A percentile compares a stretch with the other conserved stretches of the same genome.
Evolutionary conservation across 1,284 basidiomycete genomes (phyloP).

Genomic region (Ganoderma multipileum): DNA sequence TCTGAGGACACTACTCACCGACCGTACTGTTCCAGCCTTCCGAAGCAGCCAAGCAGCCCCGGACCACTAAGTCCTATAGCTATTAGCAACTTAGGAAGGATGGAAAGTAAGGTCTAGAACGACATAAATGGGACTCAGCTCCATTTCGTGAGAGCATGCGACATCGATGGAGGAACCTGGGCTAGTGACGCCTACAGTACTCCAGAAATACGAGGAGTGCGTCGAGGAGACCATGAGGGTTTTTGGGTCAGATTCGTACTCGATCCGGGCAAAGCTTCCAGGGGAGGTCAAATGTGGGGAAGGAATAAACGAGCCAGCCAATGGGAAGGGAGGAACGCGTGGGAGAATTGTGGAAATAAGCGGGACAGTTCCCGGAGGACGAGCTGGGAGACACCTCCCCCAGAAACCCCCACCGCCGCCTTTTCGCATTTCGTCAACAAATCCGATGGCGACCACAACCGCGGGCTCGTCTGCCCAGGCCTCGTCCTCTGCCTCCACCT

Average conservation of each 20-base stretch:
- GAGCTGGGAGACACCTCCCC: constrained; percentile 23
- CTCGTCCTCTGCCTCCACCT: constrained; percentile 26
- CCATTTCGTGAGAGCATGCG: background rate
- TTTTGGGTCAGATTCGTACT: background rate
- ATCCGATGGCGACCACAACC: constrained; percentile 35
- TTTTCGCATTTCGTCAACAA: constrained; percentile 26
- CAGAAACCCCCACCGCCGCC: constrained; percentile 34
- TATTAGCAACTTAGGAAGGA: background rate
- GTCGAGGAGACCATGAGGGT: background rate
- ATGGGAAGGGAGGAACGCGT: constrained; percentile 19
- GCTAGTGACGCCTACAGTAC: background rate
- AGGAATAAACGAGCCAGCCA: constrained; percentile 5
- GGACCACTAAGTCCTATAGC: no score
- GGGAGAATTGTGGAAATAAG: constrained; percentile 22
- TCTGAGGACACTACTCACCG: background rate
- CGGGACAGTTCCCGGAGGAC: constrained; percentile 37
- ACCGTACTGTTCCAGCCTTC: background rate
- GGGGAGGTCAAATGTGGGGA: background rate
- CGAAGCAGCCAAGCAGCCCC: background rate
- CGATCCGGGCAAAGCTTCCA: background rate
- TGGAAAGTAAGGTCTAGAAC: background rate
- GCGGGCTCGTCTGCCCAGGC: constrained; percentile 31
- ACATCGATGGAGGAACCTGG: background rate
- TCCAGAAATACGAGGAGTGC: background rate
- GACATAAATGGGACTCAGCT: background rate